Evolutionary conservation across 2,329 filamentous ascomycete genomes (phyloP).

Genomic region (Penicillium nordicum): DNA sequence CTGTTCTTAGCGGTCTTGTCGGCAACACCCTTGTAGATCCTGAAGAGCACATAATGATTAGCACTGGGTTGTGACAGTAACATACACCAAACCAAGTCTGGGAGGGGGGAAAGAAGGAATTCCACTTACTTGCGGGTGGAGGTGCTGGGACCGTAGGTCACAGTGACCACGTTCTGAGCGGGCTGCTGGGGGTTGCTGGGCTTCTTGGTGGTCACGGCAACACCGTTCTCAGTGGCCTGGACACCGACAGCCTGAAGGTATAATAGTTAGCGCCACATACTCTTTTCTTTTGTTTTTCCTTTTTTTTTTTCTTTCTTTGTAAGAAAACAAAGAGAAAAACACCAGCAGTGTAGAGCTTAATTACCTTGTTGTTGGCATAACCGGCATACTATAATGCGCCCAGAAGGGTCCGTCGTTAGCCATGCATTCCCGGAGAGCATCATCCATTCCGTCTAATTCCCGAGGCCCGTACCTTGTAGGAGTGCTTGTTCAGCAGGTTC

Average conservation of each 20-base stretch:
- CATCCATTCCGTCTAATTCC: neutral
- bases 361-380: conserved; percentile 90
- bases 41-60: conserved; percentile 35
- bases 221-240: conserved; percentile 68
- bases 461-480: conserved; percentile 66
- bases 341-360: conserved; percentile 1
- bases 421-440: conserved; percentile 17
- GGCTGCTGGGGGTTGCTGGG: conserved; percentile 68
- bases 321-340: neutral
- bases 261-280: neutral
- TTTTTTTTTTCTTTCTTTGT: no score
- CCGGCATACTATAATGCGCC: conserved; percentile 69
- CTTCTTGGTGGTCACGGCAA: conserved; percentile 85
- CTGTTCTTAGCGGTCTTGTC: conserved; percentile 75
- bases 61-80: conserved; percentile 2
- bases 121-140: conserved; percentile 71
- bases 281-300: no score
- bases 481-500: conserved; percentile 89
- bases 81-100: neutral
- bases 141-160: conserved; percentile 68
- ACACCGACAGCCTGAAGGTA: conserved; percentile 73
- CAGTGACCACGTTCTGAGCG: conserved; percentile 60
- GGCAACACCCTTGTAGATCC: conserved; percentile 87
- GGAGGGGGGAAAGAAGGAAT: neutral
- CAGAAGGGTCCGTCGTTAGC: conserved; percentile 20